Conservation (phyloP, 192 early-diverging fungal genomes). For the Chytriomyces confervae region DNA sequence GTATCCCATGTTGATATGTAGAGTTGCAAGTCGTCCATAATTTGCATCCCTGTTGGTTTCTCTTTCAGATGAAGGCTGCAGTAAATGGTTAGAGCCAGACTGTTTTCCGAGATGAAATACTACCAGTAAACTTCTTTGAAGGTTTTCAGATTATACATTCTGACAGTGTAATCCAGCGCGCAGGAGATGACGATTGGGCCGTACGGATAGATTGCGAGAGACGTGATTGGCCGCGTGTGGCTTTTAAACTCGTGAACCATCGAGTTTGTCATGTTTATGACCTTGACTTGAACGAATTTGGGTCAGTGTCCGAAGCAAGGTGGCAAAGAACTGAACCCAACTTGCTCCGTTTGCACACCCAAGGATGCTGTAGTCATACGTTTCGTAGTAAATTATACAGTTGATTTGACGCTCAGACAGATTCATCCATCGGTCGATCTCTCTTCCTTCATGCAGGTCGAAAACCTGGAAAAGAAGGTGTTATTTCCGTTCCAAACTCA, state of each 20-base stretch:
- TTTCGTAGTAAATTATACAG: slow-evolving; percentile 41
- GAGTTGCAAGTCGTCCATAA: slow-evolving; percentile 50
- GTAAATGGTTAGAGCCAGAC: neutral
- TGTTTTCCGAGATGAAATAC: neutral
- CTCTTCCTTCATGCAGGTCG: slow-evolving; percentile 30
- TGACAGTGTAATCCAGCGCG: slow-evolving; percentile 47
- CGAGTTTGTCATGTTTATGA: slow-evolving; percentile 46
- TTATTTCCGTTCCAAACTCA: neutral
- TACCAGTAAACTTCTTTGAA: slow-evolving; percentile 58
- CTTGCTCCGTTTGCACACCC: slow-evolving; percentile 52
- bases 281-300: slow-evolving; percentile 37
- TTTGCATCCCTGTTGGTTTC: slow-evolving; percentile 39
- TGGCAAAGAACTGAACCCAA: slow-evolving; percentile 30
- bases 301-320: neutral
- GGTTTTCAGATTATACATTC: slow-evolving; percentile 51
- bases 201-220: slow-evolving; percentile 42
- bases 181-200: slow-evolving; percentile 47
- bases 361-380: slow-evolving; percentile 52
- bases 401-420: slow-evolving; percentile 46
- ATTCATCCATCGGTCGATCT: slow-evolving; percentile 37
- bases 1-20: slow-evolving; percentile 42
- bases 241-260: slow-evolving; percentile 52
- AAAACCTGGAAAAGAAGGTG: slow-evolving; percentile 29
- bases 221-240: slow-evolving; percentile 50
- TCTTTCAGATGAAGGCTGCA: slow-evolving; percentile 50